phyloP scores from a whole-genome alignment of 192 early-diverging fungal species.

The Rhizophagus clarus region DNA sequence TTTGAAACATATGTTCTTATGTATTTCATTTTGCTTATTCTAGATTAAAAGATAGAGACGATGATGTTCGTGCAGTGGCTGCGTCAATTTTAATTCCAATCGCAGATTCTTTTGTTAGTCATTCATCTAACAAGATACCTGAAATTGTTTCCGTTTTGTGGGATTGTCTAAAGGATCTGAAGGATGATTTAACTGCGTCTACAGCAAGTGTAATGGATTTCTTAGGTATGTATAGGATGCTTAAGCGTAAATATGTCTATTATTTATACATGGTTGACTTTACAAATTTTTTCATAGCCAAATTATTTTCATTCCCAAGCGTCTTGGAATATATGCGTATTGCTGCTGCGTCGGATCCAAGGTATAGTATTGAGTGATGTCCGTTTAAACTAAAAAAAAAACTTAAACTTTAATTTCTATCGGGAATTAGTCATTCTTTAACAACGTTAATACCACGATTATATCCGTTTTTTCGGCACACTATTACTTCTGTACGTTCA shows the following conservation, averaged over 20 bases:
- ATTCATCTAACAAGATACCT: constrained; percentile 68
- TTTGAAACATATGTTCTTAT: neutral
- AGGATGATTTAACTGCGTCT: constrained; percentile 92
- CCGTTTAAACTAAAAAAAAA: neutral
- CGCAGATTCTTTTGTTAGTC: constrained; percentile 71
- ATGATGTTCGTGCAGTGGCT: constrained; percentile 93
- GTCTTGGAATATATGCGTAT: constrained; percentile 57
- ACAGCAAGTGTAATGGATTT: constrained; percentile 92
- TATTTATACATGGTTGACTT: neutral
- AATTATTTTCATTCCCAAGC: constrained; percentile 65
- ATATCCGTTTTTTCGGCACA: constrained; percentile 94
- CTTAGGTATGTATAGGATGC: constrained; percentile 40
- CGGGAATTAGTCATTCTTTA: constrained; percentile 51
- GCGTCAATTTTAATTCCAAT: constrained; percentile 90
- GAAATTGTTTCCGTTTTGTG: constrained; percentile 80
- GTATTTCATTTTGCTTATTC: neutral
- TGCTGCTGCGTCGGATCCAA: constrained; percentile 34
- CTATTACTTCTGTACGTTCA: constrained; percentile 78
- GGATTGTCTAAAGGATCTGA: constrained; percentile 84
- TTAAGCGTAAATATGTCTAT: neutral
- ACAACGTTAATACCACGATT: constrained; percentile 79
- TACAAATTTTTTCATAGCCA: constrained; percentile 43
- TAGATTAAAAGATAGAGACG: constrained; percentile 78
- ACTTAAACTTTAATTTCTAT: neutral
- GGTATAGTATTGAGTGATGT: constrained; percentile 19